Evolutionary conservation across 2,329 filamentous ascomycete species (phyloP).

Genomic region (Cryphonectria radicalis): DNA sequence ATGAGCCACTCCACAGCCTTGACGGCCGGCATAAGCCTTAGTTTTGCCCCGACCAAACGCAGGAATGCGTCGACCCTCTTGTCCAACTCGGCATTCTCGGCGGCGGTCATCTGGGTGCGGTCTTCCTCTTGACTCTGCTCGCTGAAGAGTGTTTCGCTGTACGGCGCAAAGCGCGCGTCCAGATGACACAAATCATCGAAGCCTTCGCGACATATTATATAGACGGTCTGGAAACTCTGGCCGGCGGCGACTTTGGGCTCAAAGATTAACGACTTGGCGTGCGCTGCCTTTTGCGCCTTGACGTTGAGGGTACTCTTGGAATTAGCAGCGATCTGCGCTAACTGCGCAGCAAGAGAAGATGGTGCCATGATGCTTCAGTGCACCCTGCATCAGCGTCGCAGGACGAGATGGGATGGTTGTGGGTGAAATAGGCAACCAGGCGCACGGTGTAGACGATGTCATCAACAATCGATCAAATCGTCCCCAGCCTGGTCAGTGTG

Average conservation of each 20-base stretch:
- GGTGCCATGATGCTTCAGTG: conserved; percentile 23
- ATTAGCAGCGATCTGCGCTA: conserved; percentile 88
- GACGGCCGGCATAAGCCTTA: conserved; percentile 84
- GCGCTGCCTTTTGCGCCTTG: conserved; percentile 88
- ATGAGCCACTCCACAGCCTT: conserved; percentile 96
- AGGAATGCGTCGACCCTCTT: conserved; percentile 80
- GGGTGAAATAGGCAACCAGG: not conserved
- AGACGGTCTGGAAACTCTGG: conserved; percentile 90
- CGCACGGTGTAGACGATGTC: not conserved
- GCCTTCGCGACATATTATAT: conserved; percentile 82
- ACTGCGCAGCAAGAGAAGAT: conserved; percentile 84
- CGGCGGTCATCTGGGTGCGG: conserved; percentile 77
- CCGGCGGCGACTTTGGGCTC: conserved; percentile 81
- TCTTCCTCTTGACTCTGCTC: conserved; percentile 91
- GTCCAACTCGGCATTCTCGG: conserved; percentile 83
- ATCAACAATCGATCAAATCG: conserved; percentile 4
- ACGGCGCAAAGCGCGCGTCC: conserved; percentile 77
- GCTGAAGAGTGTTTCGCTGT: conserved; percentile 82
- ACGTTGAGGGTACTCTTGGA: conserved; percentile 90
- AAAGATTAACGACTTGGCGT: conserved; percentile 95
- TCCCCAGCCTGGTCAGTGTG: not conserved
- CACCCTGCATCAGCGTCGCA: conserved; percentile 19
- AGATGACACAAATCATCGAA: conserved; percentile 90
- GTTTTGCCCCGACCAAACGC: conserved; percentile 72
- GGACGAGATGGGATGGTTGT: conserved; percentile 2